Evolutionary conservation across 1,284 basidiomycete species (phyloP), one percentile per base, ranked within the genome.

Genomic region (Sanghuangporus sanghuang): DNA sequence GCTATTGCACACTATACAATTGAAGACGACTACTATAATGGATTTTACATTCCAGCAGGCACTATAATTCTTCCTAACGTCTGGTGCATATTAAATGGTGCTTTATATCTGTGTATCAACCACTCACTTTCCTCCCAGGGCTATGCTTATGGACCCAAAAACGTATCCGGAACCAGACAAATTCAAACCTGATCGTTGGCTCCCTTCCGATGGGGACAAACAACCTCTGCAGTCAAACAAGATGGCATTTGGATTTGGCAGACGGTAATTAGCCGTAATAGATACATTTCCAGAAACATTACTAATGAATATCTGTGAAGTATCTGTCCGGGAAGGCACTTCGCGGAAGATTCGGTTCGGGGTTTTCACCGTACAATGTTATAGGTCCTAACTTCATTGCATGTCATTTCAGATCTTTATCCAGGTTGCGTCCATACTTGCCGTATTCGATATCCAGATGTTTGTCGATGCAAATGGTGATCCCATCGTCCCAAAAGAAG

Each of bases 171-270:
- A 71, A 16, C 68, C 72, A n/a, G 63, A 67, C n/a, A 56, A 32
- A 38, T 74, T 73, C 64, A 67, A 64, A 11, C 71, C 71, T 7
- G 71, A 72, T n/a, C 59, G 71, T 1, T 70, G 68, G 63, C 50
- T 72, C 35, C 11, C 9, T 12, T 12, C 27, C 1, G 16, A 18
- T 18, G 38, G 23, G 32, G 23, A 16, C n/a, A 23, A 54, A 11
- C 35, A 7, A n/a, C 50, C 63, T 38, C 14, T 64, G 16, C 42
- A 61, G 12, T 40, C 40, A 2, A 38, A 21, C 8, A 61, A 57
- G n/a, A 54, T 61, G 8, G 63, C 32, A 2, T 64, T 64, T 46
- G 59, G 63, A 40, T 32, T 64, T 32, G 63, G 63, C 6, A 38
- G 63, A 35, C 39, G 63, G 63, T 61, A 16, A 52, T 18, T 18